These are phyloP conservation scores for Xylariaceae sp. DNA, from an alignment of 2,329 filamentous ascomycete genomes.

Conservation along the genomic window DNA sequence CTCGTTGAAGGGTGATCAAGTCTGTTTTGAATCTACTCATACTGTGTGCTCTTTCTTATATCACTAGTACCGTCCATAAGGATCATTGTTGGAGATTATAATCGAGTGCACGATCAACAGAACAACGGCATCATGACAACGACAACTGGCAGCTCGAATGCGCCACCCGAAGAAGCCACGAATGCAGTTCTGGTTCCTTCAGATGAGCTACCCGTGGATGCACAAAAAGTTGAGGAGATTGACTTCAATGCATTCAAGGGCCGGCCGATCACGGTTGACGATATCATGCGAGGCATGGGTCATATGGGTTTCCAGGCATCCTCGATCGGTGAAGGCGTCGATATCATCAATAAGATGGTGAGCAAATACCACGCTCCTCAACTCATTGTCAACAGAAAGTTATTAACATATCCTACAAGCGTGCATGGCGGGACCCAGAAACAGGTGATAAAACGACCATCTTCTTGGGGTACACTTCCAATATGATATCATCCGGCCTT, in stretches of 20 bases:
- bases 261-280: constrained; percentile 75
- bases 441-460: constrained; percentile 81
- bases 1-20: too few relatives aligned
- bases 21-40: too few relatives aligned
- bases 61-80: background rate
- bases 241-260: constrained; percentile 83
- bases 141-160: constrained; percentile 27
- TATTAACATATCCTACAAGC: constrained; percentile 39
- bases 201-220: constrained; percentile 71
- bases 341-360: constrained; percentile 96
- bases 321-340: constrained; percentile 70
- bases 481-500: constrained; percentile 93
- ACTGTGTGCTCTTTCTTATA: too few relatives aligned
- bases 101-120: too few relatives aligned
- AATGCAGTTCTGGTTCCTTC: constrained; percentile 84
- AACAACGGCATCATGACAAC: constrained; percentile 21
- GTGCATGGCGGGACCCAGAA: constrained; percentile 76
- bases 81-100: too few relatives aligned
- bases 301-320: constrained; percentile 83
- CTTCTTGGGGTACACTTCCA: constrained; percentile 96
- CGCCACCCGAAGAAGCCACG: constrained; percentile 60
- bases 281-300: constrained; percentile 76
- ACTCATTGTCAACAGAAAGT: constrained; percentile 1
- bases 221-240: constrained; percentile 81
- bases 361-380: constrained; percentile 22